Percentiles rank a stretch among this genome's conserved stretches.
Conservation (phyloP, 495 filamentous ascomycete genomes). For the Tuber magnatum region DNA sequence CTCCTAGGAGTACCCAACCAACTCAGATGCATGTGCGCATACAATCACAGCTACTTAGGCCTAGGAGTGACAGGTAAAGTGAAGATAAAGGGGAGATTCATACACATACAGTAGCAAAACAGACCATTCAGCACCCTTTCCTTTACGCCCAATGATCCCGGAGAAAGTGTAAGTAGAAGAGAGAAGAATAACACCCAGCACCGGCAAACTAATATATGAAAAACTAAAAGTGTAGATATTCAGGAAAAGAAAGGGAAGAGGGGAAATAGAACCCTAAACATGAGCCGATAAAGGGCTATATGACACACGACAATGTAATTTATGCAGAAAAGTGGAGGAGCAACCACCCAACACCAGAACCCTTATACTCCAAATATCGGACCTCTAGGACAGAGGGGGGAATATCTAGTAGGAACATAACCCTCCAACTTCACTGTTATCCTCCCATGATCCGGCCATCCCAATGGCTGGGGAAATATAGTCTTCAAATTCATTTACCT, state of each 20-base stretch:
- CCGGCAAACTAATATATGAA: not conserved
- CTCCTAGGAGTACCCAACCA: not conserved
- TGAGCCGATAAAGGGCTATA: not conserved
- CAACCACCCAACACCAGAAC: not conserved
- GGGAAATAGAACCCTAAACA: not conserved
- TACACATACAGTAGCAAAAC: not conserved
- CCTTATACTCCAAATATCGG: not conserved
- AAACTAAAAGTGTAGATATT: not conserved
- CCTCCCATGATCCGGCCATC: constrained; percentile 38
- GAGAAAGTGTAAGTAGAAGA: not conserved
- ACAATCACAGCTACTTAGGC: not conserved
- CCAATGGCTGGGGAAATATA: constrained; percentile 26
- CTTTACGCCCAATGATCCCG: not conserved
- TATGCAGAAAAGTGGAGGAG: not conserved
- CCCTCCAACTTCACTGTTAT: constrained; percentile 35
- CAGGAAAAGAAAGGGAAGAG: not conserved
- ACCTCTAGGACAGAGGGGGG: not conserved
- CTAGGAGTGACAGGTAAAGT: not conserved
- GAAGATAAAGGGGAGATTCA: not conserved
- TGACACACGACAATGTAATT: not conserved
- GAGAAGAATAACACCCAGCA: not conserved
- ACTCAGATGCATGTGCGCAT: not conserved
- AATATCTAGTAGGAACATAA: constrained; percentile 31
- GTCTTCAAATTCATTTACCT: constrained; percentile 40
- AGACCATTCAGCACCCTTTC: not conserved